These are phyloP conservation scores for Fusarium sp. DNA, from an alignment of 2,329 filamentous ascomycete species.

Conservation along the genomic window DNA sequence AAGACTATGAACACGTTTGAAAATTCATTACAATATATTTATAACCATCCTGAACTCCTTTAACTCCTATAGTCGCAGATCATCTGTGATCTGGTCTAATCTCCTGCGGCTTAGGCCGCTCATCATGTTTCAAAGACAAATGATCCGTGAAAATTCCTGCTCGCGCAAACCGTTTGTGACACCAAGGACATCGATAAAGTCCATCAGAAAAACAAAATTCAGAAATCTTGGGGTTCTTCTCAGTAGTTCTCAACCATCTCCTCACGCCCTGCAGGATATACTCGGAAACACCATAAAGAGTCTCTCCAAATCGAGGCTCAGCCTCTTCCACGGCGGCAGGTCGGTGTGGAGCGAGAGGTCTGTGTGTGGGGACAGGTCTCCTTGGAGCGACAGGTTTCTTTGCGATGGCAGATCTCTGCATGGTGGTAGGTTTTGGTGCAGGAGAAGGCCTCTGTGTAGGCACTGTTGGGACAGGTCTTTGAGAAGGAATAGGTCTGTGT, in stretches of 20 bases:
- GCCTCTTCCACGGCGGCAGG: neutral
- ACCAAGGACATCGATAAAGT: conserved; percentile 6
- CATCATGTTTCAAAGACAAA: neutral
- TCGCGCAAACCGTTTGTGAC: neutral
- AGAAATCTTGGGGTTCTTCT: neutral
- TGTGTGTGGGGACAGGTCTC: neutral
- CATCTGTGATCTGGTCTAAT: neutral
- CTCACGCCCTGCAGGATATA: neutral
- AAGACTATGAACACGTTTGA: neutral
- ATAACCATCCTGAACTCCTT: neutral
- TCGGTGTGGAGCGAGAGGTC: neutral
- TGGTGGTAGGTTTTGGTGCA: neutral
- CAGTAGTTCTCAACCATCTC: neutral
- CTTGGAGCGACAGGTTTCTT: neutral
- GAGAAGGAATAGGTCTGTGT: neutral
- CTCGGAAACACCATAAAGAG: neutral
- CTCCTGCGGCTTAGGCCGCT: neutral
- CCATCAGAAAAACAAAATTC: neutral
- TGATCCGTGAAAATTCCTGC: conserved; percentile 2
- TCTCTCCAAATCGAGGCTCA: neutral
- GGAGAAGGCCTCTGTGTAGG: neutral
- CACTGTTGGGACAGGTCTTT: neutral
- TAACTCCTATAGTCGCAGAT: neutral
- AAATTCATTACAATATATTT: neutral
- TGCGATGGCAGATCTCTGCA: neutral